Percentiles rank a stretch among this genome's conserved stretches.
phyloP scores from a whole-genome alignment of 106 monocot genomes.

The Hemerocallis citrina region DNA sequence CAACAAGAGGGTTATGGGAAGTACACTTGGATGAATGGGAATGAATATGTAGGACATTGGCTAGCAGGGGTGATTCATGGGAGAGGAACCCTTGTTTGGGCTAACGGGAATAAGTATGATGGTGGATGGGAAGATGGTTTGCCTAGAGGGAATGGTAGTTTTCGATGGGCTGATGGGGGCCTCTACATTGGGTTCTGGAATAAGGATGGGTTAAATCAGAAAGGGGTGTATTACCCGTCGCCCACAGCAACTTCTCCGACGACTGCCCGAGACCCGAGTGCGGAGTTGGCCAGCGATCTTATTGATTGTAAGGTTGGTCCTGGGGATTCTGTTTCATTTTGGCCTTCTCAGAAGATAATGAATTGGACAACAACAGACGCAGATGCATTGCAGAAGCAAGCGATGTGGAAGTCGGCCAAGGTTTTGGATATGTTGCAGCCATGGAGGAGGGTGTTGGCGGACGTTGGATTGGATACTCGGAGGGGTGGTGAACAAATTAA shows the following conservation, averaged over 20 bases:
- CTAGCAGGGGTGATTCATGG: slow-evolving; percentile 35
- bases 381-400: not conserved
- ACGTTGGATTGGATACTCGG: not conserved
- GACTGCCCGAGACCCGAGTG: too few relatives aligned
- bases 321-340: not conserved
- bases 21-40: slow-evolving; percentile 48
- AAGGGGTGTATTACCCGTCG: not conserved
- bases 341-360: not conserved
- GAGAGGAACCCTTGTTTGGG: slow-evolving; percentile 32
- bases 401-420: not conserved
- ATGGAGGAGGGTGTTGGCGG: not conserved
- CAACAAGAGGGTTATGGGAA: slow-evolving; percentile 43
- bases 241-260: not conserved
- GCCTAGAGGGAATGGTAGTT: slow-evolving; percentile 35
- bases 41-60: slow-evolving; percentile 56
- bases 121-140: slow-evolving; percentile 51
- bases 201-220: not conserved
- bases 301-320: too few relatives aligned
- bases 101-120: slow-evolving; percentile 44
- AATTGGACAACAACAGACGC: not conserved
- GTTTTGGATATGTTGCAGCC: too few relatives aligned
- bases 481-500: slow-evolving; percentile 6
- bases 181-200: slow-evolving; percentile 13
- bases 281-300: too few relatives aligned
- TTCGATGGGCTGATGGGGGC: slow-evolving; percentile 44